Base-by-base conservation (phyloP, 1,284 basidiomycete genomes). In the Fomitopsis betulina region DNA sequence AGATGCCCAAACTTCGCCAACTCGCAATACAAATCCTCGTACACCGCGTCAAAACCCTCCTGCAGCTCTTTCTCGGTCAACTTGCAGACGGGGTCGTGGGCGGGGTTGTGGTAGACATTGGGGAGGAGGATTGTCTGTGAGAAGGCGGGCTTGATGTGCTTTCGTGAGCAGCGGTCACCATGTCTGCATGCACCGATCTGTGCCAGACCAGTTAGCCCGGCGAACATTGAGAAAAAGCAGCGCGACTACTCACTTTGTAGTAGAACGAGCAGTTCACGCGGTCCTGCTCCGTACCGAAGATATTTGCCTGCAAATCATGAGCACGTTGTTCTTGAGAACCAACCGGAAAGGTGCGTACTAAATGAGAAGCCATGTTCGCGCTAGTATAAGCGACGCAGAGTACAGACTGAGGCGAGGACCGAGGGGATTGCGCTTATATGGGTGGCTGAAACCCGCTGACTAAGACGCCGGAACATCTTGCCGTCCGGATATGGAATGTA, bases 51-150 rank as follows among this genome's bases (percentile, higher is more conserved):
- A 73, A 99, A 99, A 50, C 96, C 93, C 64, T 92, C 89, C 75
- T 98, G 94, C 6, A 98, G 78, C 71, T 98, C 93, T 72, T 91
- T 84, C 68, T 90, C 86, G 19, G 86, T 84, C 68, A 97, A 78
- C 75, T 91, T 87, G 84, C 93, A 87, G 68, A 94, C 84, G 40
- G 94, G 92, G 69, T 94, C 91, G 67, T 96, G 92, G 1, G 91
- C 91, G 1, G 97, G 97, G 74, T 99, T 99, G 73, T 98, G 95
- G 75, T 98, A 99, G 53, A 99, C 95, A 70, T 99, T 99, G n/a
- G 95, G 94, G 19, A 99, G 83, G 23, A 99, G 82, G 43, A 99
- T 95, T 2, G 97, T 99, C 69, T 98, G 96, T 1, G 95, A 98
- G 75, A 96, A 98, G 2, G 94, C 91, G 1, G 97, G 97, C 68